Conservation (phyloP, 2,329 filamentous ascomycete species). For the Davidsoniella eucalypti region DNA sequence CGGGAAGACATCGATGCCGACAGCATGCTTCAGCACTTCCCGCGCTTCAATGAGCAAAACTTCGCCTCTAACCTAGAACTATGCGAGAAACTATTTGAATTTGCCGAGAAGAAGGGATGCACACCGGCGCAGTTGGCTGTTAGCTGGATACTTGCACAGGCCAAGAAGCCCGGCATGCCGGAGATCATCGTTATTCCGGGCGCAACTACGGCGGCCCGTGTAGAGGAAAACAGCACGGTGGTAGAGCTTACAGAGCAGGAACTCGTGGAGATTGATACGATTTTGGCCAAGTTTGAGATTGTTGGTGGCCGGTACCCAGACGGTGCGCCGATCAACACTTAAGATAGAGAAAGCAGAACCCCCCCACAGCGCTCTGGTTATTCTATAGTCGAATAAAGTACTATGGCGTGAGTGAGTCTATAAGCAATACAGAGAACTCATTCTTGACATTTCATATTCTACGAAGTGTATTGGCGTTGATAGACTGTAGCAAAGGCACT, state of each 20-base stretch:
- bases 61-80: constrained; percentile 50
- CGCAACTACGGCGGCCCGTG: constrained; percentile 36
- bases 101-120: constrained; percentile 43
- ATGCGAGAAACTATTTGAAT: constrained; percentile 35
- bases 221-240: constrained; percentile 42
- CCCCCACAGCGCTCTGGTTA: no score
- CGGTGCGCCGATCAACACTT: constrained; percentile 22
- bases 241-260: constrained; percentile 35
- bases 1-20: constrained; percentile 37
- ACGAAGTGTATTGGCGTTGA: no score
- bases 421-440: no score
- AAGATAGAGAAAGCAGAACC: constrained; percentile 4
- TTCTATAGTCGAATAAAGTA: no score
- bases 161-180: constrained; percentile 34
- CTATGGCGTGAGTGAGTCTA: no score
- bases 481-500: no score
- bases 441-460: no score
- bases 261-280: constrained; percentile 31
- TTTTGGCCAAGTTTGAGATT: constrained; percentile 31
- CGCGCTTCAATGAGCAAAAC: constrained; percentile 45
- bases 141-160: constrained; percentile 40
- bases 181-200: constrained; percentile 51
- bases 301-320: constrained; percentile 33
- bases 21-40: constrained; percentile 29
- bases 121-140: constrained; percentile 50